Evolutionary conservation across 108 stramenopile genomes (phyloP), one percentile per base, ranked within the genome.

Genomic region (Cylindrotheca closterium): DNA sequence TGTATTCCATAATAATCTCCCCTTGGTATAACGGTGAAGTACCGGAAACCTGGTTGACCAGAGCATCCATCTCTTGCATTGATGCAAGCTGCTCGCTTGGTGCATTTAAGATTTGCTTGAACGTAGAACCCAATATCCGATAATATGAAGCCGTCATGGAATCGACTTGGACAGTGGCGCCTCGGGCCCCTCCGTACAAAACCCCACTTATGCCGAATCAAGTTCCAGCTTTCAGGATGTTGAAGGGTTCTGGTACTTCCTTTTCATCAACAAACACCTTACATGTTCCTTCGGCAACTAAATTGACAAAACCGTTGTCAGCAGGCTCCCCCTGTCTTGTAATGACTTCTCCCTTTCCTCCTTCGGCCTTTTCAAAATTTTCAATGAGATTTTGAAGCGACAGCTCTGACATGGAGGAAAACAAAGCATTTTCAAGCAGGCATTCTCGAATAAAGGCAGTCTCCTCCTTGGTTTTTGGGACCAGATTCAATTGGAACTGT

Each of bases 201-300:
- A 76, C 42, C 2, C 60, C 75, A 23, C 65, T 26, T 18, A 71
- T 70, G 0, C 75, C 75, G 46, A 76, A 70, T 26, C 70, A 37
- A 12, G 26, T 22, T 4, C 33, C 57, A 25, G 60, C 52, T 24
- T 18, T 51, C 29, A 76, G 8, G 4, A 31, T 71, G 1, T 70
- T 63, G 50, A 71, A 76, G 0, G 75, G 75, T 31, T 76, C 75
- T 3, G 75, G 75, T 24, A 70, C 60, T 10, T n/a, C 51, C 2
- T 63, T 58, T 22, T 55, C 63, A 56, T 76, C 75, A 0, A 76
- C 60, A 1, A 62, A 30, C 5, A 76, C 75, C 10, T 25, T 47
- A 42, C 66, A 67, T 22, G 56, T 21, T 17, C 75, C 75, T 32
- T 70, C 63, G 0, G 34, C 51, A 3, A 76, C 22, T 3, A 76